Evolutionary conservation across 2,329 filamentous ascomycete genomes (phyloP).

Genomic region (Orbilia brochopaga): DNA sequence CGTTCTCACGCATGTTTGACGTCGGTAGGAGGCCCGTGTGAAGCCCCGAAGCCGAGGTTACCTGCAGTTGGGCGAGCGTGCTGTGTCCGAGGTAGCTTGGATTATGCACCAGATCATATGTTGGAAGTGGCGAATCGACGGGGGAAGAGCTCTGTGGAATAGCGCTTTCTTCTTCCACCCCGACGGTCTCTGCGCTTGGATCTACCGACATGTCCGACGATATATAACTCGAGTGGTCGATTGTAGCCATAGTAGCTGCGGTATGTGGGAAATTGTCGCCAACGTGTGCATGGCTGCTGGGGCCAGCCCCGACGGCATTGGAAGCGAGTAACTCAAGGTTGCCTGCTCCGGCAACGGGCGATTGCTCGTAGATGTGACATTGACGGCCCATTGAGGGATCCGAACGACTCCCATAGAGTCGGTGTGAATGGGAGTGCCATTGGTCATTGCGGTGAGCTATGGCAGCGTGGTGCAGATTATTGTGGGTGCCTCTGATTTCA

Average conservation of each 20-base stretch:
- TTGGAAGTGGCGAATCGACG: too few relatives aligned
- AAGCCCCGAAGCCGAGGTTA: neutral
- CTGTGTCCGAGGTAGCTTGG: too few relatives aligned
- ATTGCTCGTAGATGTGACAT: neutral
- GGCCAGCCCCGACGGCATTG: conserved; percentile 11
- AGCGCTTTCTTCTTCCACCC: too few relatives aligned
- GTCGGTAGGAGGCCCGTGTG: conserved; percentile 20
- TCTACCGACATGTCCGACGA: too few relatives aligned
- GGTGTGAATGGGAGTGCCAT: neutral
- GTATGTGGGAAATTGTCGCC: conserved; percentile 9
- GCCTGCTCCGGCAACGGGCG: conserved; percentile 4
- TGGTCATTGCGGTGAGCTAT: neutral
- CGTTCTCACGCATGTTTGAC: conserved; percentile 19
- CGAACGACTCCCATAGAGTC: conserved; percentile 17
- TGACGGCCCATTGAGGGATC: conserved; percentile 20
- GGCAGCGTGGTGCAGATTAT: conserved; percentile 6
- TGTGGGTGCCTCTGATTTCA: too few relatives aligned
- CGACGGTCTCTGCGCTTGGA: too few relatives aligned
- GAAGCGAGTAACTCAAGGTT: conserved; percentile 26
- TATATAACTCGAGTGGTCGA: neutral
- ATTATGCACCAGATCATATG: too few relatives aligned
- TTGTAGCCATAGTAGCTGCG: neutral
- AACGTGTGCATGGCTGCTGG: neutral
- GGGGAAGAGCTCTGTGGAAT: too few relatives aligned
- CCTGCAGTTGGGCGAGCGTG: neutral